Conservation (phyloP, 2,329 filamentous ascomycete species). For the Venturia oleaginea region DNA sequence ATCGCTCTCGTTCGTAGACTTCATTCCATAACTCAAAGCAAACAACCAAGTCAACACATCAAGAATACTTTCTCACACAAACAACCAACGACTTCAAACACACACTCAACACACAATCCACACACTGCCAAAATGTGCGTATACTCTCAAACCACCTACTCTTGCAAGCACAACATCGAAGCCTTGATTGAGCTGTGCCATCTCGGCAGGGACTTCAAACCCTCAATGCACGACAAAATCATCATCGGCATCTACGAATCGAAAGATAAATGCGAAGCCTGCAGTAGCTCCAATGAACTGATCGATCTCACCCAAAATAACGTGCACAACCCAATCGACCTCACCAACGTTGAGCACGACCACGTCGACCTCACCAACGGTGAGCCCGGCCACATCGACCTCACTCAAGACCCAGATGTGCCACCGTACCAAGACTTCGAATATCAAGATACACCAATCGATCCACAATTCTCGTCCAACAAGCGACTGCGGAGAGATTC, state of each 20-base stretch:
- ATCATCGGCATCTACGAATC: slow-evolving; percentile 7
- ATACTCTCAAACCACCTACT: slow-evolving; percentile 7
- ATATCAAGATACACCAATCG: neutral
- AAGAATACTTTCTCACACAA: neutral
- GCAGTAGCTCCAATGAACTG: neutral
- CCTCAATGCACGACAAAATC: slow-evolving; percentile 10
- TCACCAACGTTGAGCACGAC: neutral
- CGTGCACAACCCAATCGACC: neutral
- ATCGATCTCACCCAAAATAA: neutral
- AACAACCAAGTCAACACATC: neutral
- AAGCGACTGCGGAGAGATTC: neutral
- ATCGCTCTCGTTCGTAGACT: neutral
- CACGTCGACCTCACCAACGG: neutral
- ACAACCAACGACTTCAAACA: neutral
- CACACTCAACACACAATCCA: neutral
- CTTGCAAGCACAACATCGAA: slow-evolving; percentile 11
- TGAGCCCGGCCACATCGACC: neutral
- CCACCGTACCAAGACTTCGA: neutral
- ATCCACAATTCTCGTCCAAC: neutral
- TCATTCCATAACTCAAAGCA: neutral
- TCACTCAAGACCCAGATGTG: neutral
- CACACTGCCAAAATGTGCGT: slow-evolving; percentile 4
- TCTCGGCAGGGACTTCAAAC: neutral
- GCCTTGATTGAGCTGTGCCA: neutral
- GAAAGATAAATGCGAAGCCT: slow-evolving; percentile 4